Conservation (phyloP, 73 alveolate species). For the Paramecium bursaria region DNA sequence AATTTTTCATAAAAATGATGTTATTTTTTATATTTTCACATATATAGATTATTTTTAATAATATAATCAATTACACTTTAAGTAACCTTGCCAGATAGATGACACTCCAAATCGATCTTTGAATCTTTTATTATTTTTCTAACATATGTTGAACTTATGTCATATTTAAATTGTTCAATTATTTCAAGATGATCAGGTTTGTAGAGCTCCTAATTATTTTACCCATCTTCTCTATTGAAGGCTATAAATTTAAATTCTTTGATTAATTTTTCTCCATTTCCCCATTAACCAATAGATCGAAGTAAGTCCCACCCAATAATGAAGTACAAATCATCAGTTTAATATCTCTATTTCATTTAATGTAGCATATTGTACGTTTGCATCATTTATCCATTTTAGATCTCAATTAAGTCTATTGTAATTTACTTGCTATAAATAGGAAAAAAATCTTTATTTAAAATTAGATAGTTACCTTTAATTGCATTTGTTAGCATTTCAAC, state of each 20-base stretch:
- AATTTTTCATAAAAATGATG: background rate
- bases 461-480: background rate
- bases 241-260: slow-evolving; percentile 74
- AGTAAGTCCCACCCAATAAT: slow-evolving; percentile 83
- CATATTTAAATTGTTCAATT: background rate
- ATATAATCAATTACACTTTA: slow-evolving; percentile 1
- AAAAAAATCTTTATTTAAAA: background rate
- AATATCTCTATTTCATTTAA: slow-evolving; percentile 65
- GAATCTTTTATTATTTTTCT: slow-evolving; percentile 10
- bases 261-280: slow-evolving; percentile 71
- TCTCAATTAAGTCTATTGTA: slow-evolving; percentile 75
- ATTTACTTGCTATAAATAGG: background rate
- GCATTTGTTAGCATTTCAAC: slow-evolving; percentile 72
- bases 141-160: slow-evolving; percentile 5
- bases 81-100: slow-evolving; percentile 1
- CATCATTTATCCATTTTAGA: slow-evolving; percentile 73
- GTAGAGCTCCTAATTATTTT: background rate
- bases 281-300: slow-evolving; percentile 73
- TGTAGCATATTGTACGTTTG: slow-evolving; percentile 77
- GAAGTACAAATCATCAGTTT: slow-evolving; percentile 72
- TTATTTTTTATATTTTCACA: too few relatives aligned
- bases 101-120: background rate
- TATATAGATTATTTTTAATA: slow-evolving; percentile 15
- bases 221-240: slow-evolving; percentile 72
- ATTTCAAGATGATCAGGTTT: background rate